Base-by-base conservation (phyloP, 164 flowering plant species). In the Litsea cubeba region DNA sequence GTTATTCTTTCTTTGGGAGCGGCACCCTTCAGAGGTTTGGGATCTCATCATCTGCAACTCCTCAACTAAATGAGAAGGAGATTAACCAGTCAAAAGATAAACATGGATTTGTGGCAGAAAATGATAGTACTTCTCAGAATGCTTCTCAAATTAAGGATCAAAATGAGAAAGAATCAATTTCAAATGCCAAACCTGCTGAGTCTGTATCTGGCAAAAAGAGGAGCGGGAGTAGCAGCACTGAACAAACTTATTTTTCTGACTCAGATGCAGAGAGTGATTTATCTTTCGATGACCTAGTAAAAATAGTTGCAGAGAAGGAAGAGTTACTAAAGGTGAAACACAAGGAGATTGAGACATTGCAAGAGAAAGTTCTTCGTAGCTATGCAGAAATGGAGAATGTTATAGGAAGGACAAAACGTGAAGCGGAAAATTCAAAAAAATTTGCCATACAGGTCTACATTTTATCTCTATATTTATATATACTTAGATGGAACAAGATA, bases 321-420 rank as follows among this genome's bases (percentile, higher is more conserved):
- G 88, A 85, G 40, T 82, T 85, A 71, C 69, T 93, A 77, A 83
- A 80, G 74, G 7, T 62, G 20, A 90, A 93, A 83, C 83, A 87
- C 30, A 82, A 84, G 77, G 95, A 95, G 79, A 72, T 90, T 60
- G 84, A 84, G 66, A 51, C 50, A 15, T 83, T 89, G 94, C 76
- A 91, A 82, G 96, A 93, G 79, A 93, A 93, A 71, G 87, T 85
- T 79, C 84, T 95, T 40, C 88, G 96, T 5, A 81, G 83, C 23
- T 87, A 83, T 81, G 98, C 98, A 28, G 98, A 93, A 74, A 88
- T 89, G 89, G 96, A 95, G 79, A 93, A 95, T 84, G 86, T 88
- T 62, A 84, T 85, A 85, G 91, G 82, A n/a, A 85, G 99, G 78
- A 86, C 96, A 60, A 88, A 74, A 71, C 93, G 97, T 32, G 97